A percentile compares a stretch with the other conserved stretches of the same genome.
These are phyloP conservation scores for Skeletonema menzelii DNA, from an alignment of 108 stramenopile species.

Conservation along the genomic window DNA sequence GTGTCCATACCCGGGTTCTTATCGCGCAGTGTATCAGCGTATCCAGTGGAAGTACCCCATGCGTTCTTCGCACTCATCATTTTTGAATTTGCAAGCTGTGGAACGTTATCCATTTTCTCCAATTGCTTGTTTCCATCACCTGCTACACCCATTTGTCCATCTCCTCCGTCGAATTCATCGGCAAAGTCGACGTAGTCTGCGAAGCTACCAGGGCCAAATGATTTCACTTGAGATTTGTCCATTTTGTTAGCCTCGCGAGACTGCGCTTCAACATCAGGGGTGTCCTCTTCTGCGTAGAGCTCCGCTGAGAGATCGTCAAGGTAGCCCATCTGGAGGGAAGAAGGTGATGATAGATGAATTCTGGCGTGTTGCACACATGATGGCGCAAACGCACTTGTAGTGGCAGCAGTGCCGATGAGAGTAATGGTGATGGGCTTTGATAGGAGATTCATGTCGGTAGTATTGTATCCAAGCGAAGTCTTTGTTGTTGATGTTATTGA, in stretches of 20 bases:
- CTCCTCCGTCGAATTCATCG: conserved; percentile 69
- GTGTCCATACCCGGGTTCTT: conserved; percentile 62
- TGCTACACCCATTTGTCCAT: conserved; percentile 93
- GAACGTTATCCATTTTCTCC: conserved; percentile 48
- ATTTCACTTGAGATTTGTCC: conserved; percentile 48
- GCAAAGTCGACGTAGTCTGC: conserved; percentile 68
- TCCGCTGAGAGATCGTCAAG: conserved; percentile 62
- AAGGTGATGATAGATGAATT: background rate
- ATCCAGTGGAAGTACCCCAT: conserved; percentile 78
- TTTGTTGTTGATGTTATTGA: background rate
- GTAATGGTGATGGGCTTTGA: conserved; percentile 16
- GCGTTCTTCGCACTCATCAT: conserved; percentile 79
- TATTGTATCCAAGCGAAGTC: background rate
- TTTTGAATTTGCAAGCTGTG: conserved; percentile 59
- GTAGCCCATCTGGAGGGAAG: conserved; percentile 53
- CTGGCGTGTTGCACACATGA: conserved; percentile 10
- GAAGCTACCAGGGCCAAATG: conserved; percentile 65
- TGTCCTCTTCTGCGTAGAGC: conserved; percentile 33
- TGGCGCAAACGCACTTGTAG: background rate
- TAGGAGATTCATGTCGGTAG: conserved; percentile 6
- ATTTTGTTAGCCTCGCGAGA: conserved; percentile 56
- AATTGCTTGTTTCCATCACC: conserved; percentile 74
- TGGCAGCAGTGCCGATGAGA: conserved; percentile 13
- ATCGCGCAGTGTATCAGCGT: conserved; percentile 64
- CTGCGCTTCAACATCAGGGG: conserved; percentile 34